Percentiles rank a stretch among this genome's conserved stretches.
Evolutionary conservation across 495 filamentous ascomycete genomes (phyloP).

Genomic region (Aspergillus carlsbadensis): DNA sequence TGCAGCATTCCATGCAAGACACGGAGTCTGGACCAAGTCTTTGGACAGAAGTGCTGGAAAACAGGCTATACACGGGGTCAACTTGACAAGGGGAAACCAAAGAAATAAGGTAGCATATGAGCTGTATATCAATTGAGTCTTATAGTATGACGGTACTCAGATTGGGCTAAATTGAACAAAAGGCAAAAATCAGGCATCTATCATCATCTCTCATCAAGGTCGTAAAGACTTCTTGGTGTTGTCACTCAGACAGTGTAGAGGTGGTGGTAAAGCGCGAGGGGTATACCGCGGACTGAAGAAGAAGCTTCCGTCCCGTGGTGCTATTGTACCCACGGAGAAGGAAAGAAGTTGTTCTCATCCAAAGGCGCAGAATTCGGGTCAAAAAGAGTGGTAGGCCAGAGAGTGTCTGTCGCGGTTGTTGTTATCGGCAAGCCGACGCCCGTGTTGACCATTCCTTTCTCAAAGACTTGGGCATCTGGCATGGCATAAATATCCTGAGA

Average conservation of each 20-base stretch:
- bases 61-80: neutral
- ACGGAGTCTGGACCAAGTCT: no score
- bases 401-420: conserved; percentile 32
- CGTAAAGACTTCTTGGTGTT: conserved; percentile 39
- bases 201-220: conserved; percentile 57
- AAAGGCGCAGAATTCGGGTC: conserved; percentile 32
- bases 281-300: conserved; percentile 18
- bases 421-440: conserved; percentile 23
- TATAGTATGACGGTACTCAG: conserved; percentile 39
- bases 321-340: conserved; percentile 40
- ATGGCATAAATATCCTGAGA: conserved; percentile 36
- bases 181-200: conserved; percentile 43
- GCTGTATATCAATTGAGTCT: conserved; percentile 33
- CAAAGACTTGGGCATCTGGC: conserved; percentile 27
- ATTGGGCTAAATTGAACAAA: conserved; percentile 41
- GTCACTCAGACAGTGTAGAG: conserved; percentile 40
- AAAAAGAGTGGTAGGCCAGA: conserved; percentile 40
- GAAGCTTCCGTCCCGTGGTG: conserved; percentile 7
- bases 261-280: conserved; percentile 46
- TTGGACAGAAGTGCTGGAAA: neutral
- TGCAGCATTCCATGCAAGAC: conserved; percentile 3
- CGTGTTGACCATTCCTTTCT: conserved; percentile 22
- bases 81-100: neutral
- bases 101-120: neutral
- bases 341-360: conserved; percentile 32